Evolutionary conservation across 352 stramenopile species (phyloP), one percentile per base, ranked within the genome.

Genomic region (Peronospora destructor): DNA sequence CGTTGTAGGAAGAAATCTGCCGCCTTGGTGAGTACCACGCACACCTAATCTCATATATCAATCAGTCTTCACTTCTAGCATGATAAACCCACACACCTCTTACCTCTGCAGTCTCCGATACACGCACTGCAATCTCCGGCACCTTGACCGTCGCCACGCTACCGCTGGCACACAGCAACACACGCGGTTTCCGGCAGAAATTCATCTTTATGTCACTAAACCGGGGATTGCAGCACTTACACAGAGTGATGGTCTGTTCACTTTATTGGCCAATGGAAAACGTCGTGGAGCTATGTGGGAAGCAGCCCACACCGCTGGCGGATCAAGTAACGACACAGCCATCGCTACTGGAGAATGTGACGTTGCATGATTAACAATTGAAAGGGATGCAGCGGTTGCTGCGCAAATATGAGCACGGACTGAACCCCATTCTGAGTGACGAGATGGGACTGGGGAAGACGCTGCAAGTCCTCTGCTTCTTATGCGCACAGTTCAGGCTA

Each of bases 81-180:
- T 7, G 12, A 28, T 4, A 12, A 26, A 26, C 23, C 4, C 17
- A 17, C 25, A 17, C 25, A 19, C 4, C 2, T 16, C 57, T 0
- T 33, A 92, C 84, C 56, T 95, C 78, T 19, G 68, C 73, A 5
- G 63, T 70, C 34, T 60, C 61, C 5, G 59, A 43, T 3, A 96
- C 64, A 35, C 67, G 66, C 10, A 84, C 56, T 7, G 76, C 81
- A 7, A 95, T 65, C 61, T 94, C 82, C 14, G 87, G 84, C 32
- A 92, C 63, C 55, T 95, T 96, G 35, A 96, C 76, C 2, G 80
- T 80, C 44, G 87, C 85, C 26, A 96, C 87, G 48, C 83, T 95
- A 44, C 85, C 87, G 47, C 76, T 91, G 8, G 74, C 84, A 28
- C 73, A 72, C 47, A 95, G 61, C 49, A 96, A 43, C 33, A 95